These are phyloP conservation scores for Furcasterigmium furcatum DNA, from an alignment of 2,329 filamentous ascomycete genomes.

Conservation along the genomic window DNA sequence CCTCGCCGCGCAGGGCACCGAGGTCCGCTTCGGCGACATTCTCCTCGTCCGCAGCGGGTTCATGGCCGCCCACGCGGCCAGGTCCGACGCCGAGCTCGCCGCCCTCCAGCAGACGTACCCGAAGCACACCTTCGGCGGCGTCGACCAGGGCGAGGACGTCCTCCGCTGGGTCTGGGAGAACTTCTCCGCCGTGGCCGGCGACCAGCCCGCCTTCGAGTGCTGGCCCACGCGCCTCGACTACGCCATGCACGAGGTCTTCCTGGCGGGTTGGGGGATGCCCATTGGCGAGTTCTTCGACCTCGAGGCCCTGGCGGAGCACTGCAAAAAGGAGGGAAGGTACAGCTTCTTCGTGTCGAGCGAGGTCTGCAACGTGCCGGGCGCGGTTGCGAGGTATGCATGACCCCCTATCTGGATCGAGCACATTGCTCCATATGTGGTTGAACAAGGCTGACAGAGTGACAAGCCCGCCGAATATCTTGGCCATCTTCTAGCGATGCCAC, in stretches of 20 bases:
- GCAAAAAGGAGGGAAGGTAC: constrained; percentile 26
- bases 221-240: constrained; percentile 31
- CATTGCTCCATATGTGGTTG: too few relatives aligned
- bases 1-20: constrained; percentile 10
- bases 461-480: constrained; percentile 30
- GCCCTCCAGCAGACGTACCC: constrained; percentile 2
- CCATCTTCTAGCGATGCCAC: constrained; percentile 33
- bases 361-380: constrained; percentile 26
- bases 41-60: constrained; percentile 48
- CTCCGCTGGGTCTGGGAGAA: constrained; percentile 59
- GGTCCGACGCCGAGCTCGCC: constrained; percentile 5
- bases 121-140: constrained; percentile 27
- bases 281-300: constrained; percentile 39
- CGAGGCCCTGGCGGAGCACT: constrained; percentile 29
- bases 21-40: constrained; percentile 46
- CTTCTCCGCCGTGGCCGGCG: constrained; percentile 54
- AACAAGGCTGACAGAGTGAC: too few relatives aligned
- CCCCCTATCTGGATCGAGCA: too few relatives aligned
- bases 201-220: constrained; percentile 50
- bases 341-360: constrained; percentile 35
- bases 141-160: constrained; percentile 44
- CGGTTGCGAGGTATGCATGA: constrained; percentile 17
- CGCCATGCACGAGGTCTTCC: constrained; percentile 36
- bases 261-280: constrained; percentile 37
- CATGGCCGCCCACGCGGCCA: constrained; percentile 9